These are phyloP conservation scores for Pseudisothecium myosuroides DNA, from an alignment of 225 moss, liverwort and hornwort genomes.

Conservation along the genomic window DNA sequence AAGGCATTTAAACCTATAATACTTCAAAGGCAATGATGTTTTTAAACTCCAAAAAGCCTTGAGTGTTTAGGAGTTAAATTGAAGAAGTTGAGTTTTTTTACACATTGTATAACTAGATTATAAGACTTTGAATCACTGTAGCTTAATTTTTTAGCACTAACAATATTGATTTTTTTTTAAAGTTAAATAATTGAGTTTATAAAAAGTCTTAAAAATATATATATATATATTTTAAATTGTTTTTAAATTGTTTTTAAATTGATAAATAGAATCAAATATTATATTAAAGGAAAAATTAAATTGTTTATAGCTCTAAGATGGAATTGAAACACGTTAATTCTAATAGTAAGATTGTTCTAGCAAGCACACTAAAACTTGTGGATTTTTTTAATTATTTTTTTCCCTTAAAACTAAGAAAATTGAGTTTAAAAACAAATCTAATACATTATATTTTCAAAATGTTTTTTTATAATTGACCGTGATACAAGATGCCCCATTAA, in stretches of 20 bases:
- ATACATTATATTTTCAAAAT: not conserved
- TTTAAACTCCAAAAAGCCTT: too few species aligned
- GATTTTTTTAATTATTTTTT: rapidly evolving
- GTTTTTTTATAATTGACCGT: rapidly evolving
- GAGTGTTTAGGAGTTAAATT: too few species aligned
- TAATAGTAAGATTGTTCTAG: not conserved
- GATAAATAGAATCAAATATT: not conserved
- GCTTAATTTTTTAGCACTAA: too few species aligned
- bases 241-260: too few species aligned
- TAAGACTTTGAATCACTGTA: not conserved
- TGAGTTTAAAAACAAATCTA: not conserved
- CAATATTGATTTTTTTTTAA: not conserved
- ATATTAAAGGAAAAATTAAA: not conserved
- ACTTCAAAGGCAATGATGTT: too few species aligned
- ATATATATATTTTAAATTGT: too few species aligned
- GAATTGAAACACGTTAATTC: not conserved
- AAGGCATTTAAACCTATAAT: too few species aligned
- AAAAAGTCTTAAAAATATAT: too few species aligned
- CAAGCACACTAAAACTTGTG: rapidly evolving
- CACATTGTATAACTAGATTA: not conserved
- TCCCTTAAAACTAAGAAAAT: not conserved
- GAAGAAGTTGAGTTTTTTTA: too few species aligned
- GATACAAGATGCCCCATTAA: rapidly evolving
- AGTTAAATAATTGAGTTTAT: not conserved
- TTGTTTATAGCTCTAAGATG: not conserved